phyloP scores from a whole-genome alignment of 2,329 filamentous ascomycete species.

The Beauveria sp. region DNA sequence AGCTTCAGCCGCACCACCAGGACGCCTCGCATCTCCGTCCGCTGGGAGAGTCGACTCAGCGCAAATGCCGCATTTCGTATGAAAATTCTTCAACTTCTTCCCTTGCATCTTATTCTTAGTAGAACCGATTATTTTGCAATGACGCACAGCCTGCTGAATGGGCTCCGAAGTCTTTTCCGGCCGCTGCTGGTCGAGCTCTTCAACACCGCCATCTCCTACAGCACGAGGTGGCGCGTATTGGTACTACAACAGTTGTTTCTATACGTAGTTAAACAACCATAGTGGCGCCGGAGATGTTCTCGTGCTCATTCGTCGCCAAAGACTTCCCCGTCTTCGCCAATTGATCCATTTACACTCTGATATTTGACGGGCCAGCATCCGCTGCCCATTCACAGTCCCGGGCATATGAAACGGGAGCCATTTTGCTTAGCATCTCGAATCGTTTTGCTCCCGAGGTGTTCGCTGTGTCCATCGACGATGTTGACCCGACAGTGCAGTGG shows the following conservation, averaged over 20 bases:
- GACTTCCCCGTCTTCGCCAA: slow-evolving; percentile 23
- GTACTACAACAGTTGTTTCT: slow-evolving; percentile 31
- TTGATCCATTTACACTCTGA: slow-evolving; percentile 23
- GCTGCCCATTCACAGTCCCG: slow-evolving; percentile 36
- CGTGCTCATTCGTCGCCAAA: slow-evolving; percentile 25
- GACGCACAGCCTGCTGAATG: not conserved
- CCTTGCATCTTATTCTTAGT: not conserved
- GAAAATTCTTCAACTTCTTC: not conserved
- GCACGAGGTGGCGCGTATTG: slow-evolving; percentile 35
- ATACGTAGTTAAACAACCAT: slow-evolving; percentile 26
- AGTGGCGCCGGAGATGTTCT: slow-evolving; percentile 28
- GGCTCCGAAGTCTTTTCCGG: slow-evolving; percentile 16
- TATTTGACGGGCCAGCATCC: slow-evolving; percentile 29
- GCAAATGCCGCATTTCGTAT: not conserved
- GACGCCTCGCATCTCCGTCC: slow-evolving; percentile 2
- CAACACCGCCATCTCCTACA: slow-evolving; percentile 27
- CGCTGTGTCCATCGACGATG: slow-evolving; percentile 39
- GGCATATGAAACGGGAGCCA: slow-evolving; percentile 31
- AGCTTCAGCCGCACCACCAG: slow-evolving; percentile 1
- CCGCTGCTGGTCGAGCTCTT: slow-evolving; percentile 28
- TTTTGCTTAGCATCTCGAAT: slow-evolving; percentile 43
- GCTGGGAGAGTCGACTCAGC: not conserved
- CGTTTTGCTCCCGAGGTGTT: slow-evolving; percentile 44
- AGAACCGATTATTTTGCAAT: not conserved
- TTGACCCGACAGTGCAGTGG: slow-evolving; percentile 34